These are phyloP conservation scores for Penicillium thymicola DNA, from an alignment of 2,329 filamentous ascomycete species.

Conservation along the genomic window DNA sequence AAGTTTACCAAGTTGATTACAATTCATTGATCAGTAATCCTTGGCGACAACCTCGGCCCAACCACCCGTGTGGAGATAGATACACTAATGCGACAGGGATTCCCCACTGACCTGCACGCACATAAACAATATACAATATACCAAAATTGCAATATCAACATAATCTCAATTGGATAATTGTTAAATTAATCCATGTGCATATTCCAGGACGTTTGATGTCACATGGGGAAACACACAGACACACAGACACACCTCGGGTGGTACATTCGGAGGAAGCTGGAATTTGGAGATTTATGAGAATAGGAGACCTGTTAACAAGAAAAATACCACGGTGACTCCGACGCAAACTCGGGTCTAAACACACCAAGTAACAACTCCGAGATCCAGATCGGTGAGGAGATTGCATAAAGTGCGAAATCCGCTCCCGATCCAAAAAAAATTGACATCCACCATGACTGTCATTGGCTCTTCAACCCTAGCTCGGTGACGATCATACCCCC, in stretches of 20 bases:
- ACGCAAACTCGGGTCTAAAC: background rate
- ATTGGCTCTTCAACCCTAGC: background rate
- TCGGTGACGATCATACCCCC: background rate
- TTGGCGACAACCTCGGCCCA: background rate
- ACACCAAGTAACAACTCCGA: conserved; percentile 2
- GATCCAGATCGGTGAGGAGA: background rate
- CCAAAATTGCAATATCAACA: too few species aligned
- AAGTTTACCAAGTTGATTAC: background rate
- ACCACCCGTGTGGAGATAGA: too few species aligned
- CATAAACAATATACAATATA: too few species aligned
- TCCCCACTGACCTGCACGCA: too few species aligned
- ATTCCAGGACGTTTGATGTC: too few species aligned
- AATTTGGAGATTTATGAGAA: background rate
- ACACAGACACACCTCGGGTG: background rate
- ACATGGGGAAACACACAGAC: too few species aligned
- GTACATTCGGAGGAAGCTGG: background rate
- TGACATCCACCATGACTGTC: background rate
- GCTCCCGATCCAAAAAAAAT: background rate
- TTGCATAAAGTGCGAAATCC: background rate
- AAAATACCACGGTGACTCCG: background rate
- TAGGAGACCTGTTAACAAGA: background rate
- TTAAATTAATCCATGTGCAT: too few species aligned
- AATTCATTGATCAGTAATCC: conserved; percentile 7
- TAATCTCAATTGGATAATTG: too few species aligned
- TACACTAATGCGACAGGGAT: too few species aligned